Base-by-base conservation (phyloP, 306 rosid species). In the Sesbania bispinosa region DNA sequence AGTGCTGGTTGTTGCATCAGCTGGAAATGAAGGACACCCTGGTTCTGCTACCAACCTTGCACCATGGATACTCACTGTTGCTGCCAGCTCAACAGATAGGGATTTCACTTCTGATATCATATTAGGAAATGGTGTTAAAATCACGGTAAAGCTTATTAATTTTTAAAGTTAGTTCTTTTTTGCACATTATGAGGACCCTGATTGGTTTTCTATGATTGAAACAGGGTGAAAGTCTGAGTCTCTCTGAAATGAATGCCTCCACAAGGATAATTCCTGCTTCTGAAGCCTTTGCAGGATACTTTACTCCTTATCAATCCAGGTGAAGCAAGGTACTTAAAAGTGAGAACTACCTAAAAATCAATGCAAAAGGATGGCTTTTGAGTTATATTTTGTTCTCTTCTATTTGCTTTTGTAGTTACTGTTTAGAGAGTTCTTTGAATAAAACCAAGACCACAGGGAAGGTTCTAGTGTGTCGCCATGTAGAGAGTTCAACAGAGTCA, bases 261-360 rank as follows among this genome's bases (percentile, higher is more conserved):
- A 60, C 87, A 32, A 83, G 88, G 38, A 79, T 88, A 75, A 88
- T 90, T 62, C 81, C 94, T 5, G 97, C 87, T 27, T 82, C 97
- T 13, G 80, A 64, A 73, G 94, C 91, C 52, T 67, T 27, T 64
- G 95, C 87, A 39, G 97, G 97, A 80, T 88, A 86, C 54, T 90
- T 90, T 60, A 90, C 97, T 79, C 88, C 97, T 35, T 88, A 90
- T 71, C 95, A 90, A 90, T 90, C 97, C 97, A 90, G 97, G 97
- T 90, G 97, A 90, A 84, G 86, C 79, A 90, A 90, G 97, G 97
- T 90, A 90, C 83, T 88, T 81, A 76, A 58, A 82, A 69, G 69
- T 82, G 74, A 59, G 74, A 77, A 63, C 59, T 59, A 30, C 41
- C 66, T 27, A 59, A 21, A 66, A 42, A 15, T 13, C 70, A 62